Evolutionary conservation across 2,329 filamentous ascomycete genomes (phyloP).

Genomic region (Pseudogymnoascus sp.): DNA sequence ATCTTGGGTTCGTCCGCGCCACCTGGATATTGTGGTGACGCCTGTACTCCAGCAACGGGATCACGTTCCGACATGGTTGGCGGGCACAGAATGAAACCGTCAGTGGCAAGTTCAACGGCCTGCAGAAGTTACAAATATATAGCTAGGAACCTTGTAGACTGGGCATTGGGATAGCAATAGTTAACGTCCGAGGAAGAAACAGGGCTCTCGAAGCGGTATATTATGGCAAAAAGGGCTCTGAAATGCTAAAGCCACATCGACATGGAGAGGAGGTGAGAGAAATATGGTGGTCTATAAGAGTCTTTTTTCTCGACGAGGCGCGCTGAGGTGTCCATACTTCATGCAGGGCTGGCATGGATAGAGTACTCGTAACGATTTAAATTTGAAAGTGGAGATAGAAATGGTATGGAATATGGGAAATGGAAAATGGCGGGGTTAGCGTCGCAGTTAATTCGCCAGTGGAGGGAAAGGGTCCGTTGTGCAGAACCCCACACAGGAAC

Average conservation of each 20-base stretch:
- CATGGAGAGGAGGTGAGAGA: background rate
- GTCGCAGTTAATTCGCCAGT: background rate
- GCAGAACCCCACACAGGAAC: background rate
- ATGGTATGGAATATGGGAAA: background rate
- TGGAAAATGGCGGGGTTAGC: background rate
- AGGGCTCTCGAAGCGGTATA: background rate
- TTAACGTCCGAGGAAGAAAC: background rate
- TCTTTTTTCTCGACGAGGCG: background rate
- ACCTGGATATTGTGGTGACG: background rate
- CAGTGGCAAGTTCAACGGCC: background rate
- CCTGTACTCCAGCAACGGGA: background rate
- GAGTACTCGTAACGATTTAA: background rate
- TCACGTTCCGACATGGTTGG: conserved; percentile 8
- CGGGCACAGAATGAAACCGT: background rate
- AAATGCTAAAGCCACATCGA: background rate
- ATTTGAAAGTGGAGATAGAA: background rate
- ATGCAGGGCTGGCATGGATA: background rate
- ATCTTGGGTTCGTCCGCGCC: background rate
- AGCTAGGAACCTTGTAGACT: background rate
- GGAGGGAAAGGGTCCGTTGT: background rate
- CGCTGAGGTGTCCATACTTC: background rate
- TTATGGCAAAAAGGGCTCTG: background rate
- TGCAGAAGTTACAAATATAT: background rate
- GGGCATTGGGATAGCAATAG: background rate
- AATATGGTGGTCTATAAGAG: background rate